These are phyloP conservation scores for Fusarium drepaniforme DNA, from an alignment of 2,329 filamentous ascomycete species.

Conservation along the genomic window DNA sequence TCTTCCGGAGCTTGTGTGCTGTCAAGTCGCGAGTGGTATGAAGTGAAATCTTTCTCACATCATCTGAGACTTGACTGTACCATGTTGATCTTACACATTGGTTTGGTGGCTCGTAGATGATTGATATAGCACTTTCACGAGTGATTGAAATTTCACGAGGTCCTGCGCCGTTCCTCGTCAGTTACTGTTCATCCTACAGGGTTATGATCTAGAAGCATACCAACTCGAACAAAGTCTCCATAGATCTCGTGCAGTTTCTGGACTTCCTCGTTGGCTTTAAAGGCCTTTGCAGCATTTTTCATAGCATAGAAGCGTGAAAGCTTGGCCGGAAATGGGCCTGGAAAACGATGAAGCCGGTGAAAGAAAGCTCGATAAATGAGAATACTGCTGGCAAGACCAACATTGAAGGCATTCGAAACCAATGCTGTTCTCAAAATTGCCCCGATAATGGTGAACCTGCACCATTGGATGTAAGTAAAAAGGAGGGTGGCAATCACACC, in stretches of 20 bases:
- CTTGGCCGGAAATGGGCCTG: slow-evolving; percentile 13
- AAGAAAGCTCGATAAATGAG: slow-evolving; percentile 21
- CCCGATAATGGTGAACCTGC: not conserved
- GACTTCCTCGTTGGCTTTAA: slow-evolving; percentile 18
- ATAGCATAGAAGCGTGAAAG: slow-evolving; percentile 23
- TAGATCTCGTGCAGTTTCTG: slow-evolving; percentile 20
- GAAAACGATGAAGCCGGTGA: slow-evolving; percentile 20
- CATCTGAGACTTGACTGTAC: slow-evolving; percentile 12
- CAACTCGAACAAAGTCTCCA: slow-evolving; percentile 28
- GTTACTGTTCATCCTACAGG: rapidly evolving
- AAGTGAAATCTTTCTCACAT: slow-evolving; percentile 9
- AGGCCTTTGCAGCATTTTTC: not conserved
- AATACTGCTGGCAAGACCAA: slow-evolving; percentile 14
- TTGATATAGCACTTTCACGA: not conserved
- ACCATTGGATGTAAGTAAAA: not conserved
- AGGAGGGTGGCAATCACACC: not conserved
- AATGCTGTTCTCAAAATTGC: not conserved
- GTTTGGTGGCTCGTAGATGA: slow-evolving; percentile 2
- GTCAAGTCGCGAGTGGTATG: slow-evolving; percentile 1
- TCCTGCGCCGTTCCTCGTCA: not conserved
- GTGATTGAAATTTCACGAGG: slow-evolving; percentile 17
- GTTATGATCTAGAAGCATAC: not conserved
- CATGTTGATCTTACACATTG: slow-evolving; percentile 2
- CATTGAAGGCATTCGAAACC: not conserved
- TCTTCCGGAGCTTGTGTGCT: slow-evolving; percentile 6